Conservation (phyloP, 2,329 filamentous ascomycete genomes). For the Diaporthe australafricana region DNA sequence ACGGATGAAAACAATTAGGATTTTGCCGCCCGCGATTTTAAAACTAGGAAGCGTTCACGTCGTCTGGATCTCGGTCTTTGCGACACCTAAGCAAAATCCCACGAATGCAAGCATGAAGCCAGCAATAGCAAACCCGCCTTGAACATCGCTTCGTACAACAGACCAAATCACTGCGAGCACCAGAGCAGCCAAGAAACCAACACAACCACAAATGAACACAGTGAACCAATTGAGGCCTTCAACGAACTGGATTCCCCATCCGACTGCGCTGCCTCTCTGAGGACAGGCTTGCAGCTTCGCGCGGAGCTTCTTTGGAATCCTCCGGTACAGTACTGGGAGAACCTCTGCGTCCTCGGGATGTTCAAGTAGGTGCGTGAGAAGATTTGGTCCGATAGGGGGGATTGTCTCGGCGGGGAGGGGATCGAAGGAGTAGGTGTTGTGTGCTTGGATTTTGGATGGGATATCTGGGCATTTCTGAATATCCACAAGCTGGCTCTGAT, state of each 20-base stretch:
- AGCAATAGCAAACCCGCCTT: slow-evolving; percentile 44
- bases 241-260: slow-evolving; percentile 45
- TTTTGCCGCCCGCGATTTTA: too few relatives aligned
- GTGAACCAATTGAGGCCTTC: slow-evolving; percentile 43
- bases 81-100: slow-evolving; percentile 39
- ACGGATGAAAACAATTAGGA: too few relatives aligned
- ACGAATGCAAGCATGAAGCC: slow-evolving; percentile 43
- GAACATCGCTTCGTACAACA: slow-evolving; percentile 40
- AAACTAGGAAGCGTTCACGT: too few relatives aligned
- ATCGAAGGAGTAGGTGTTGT: slow-evolving; percentile 42
- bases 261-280: slow-evolving; percentile 40
- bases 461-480: slow-evolving; percentile 12
- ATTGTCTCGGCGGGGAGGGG: slow-evolving; percentile 41
- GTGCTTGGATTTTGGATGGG: slow-evolving; percentile 11
- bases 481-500: slow-evolving; percentile 26
- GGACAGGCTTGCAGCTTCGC: slow-evolving; percentile 41
- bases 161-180: slow-evolving; percentile 42
- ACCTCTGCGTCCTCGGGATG: slow-evolving; percentile 43
- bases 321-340: slow-evolving; percentile 39
- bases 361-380: slow-evolving; percentile 43
- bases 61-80: slow-evolving; percentile 17
- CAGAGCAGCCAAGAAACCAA: slow-evolving; percentile 39
- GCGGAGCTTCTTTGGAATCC: slow-evolving; percentile 44
- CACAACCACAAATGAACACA: slow-evolving; percentile 40
- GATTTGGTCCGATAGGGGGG: slow-evolving; percentile 43